Evolutionary conservation across 768 basidiomycete genomes (phyloP), one percentile per base, ranked within the genome.

Genomic region (Inosperma sp.): DNA sequence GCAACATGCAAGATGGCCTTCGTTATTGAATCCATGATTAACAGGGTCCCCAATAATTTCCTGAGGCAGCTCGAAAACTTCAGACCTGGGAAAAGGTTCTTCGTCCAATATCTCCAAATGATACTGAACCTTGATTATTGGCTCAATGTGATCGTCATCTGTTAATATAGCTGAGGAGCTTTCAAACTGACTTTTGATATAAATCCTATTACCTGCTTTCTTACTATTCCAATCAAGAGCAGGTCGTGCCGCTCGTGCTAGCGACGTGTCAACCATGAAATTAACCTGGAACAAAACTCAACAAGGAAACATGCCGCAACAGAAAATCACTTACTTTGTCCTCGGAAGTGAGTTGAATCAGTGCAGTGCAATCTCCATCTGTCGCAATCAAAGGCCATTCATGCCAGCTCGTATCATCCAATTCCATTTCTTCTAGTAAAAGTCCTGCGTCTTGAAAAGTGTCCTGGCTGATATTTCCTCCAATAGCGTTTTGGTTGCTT

Each of bases 131-230:
- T 69, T 69, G 45, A 93, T 71, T 7, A 69, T 63, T 4, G 84
- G 87, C 67, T 93, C 90, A 41, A 91, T 83, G 58, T 91, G 80
- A 65, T 91, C 86, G 59, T 93, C 90, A 61, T 90, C 90, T 92
- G 16, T 33, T 35, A 4, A 17, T 13, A 13, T 23, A 23, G 25
- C 13, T 13, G 25, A n/a, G 16, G 19, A 34, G 22, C 35, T 33
- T 29, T 47, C 14, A 16, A 7, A 13, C 25, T 29, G 5, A 27
- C 23, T 2, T 25, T 13, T 3, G 8, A 35, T 16, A 17, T 36
- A 12, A 45, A 30, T 48, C 30, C 7, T 63, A 74, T 49, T 54
- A 87, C 90, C 88, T 56, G 86, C 85, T 75, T 90, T 89, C 70
- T 91, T 91, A 66, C 89, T 95, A 57, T 90, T 90, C 80, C 86